Base-by-base conservation (phyloP, 2,329 filamentous ascomycete species). In the Aspergillus terreus region DNA sequence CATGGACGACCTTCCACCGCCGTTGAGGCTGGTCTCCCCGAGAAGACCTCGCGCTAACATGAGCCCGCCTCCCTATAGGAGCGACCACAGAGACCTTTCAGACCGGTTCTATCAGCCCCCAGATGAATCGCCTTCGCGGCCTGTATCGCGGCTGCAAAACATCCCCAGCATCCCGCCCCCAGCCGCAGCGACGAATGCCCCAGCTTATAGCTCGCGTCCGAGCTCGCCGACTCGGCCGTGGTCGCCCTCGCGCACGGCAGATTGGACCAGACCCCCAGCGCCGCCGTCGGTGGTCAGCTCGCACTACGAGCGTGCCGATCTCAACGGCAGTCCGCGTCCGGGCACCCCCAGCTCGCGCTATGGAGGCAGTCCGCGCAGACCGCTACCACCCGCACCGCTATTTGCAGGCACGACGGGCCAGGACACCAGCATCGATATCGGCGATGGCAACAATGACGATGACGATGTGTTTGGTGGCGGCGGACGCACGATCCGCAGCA, bases 281-380 rank as follows among this genome's bases (percentile, higher is more conserved):
- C 88, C 88, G 1, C 82, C 88, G 1, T 72, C 71, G 0, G 65
- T 69, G 1, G 82, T 85, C 1, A 84, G 78, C 58, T 76, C 86
- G 21, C 80, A 84, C 4, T 97, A 94, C 70, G 94, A 97, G 70
- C 90, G 91, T 0, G 80, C 86, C 19, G 92, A 96, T 61, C 73
- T 97, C 53, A 92, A 97, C 64, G 94, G 94, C 45, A 92, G 84
- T 55, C 92, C 94, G 6, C 78, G 94, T 52, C 92, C 94, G 1
- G 92, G 92, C 4, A 96, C 92, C 0, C 91, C 92, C 1, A 91
- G 91, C 0, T 92, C 90, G 2, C 82, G 85, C 67, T 96, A 97
- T 68, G 88, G 91, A 17, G 88, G 91, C 3, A 95, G 90, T 65
- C 90, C 92, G 10, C 83, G 90, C 60, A 82, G 92, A 50, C 92